Base-by-base conservation (phyloP, 257 asterid species). In the Petrea volubilis region DNA sequence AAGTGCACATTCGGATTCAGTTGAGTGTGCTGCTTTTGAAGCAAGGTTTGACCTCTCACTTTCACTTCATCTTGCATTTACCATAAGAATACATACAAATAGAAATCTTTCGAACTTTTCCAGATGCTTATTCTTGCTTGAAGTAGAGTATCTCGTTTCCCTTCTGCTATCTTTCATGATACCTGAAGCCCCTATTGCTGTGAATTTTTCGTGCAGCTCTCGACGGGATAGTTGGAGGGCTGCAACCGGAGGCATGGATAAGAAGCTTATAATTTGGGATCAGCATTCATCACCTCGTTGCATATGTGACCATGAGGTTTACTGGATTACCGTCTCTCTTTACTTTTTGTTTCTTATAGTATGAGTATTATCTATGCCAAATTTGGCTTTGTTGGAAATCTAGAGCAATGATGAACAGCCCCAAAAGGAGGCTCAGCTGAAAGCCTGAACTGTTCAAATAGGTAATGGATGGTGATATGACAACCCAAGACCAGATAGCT, bases 231-330 rank as follows among this genome's bases (percentile, higher is more conserved):
- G 74, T 51, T 79, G 85, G 87, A 85, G 80, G 78, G 97, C 82
- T 40, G 98, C 97, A 72, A 91, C 97, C 3, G 99, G 96, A 55
- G 84, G 96, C 80, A 77, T 87, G 96, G 98, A 93, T 81, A 78
- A 78, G 71, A 93, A 91, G 82, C 97, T 93, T 38, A 77, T 86
- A 61, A 77, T 93, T 27, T 93, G 98, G 98, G 97, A 93, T 77
- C 90, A 80, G 51, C 78, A 84, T 68, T 82, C 90, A 17, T 59
- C 77, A 18, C 86, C 98, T 44, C 88, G 98, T 62, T 87, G 94
- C 87, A 85, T 85, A 36, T 93, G 97, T 29, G 92, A 87, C 9
- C 98, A 91, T 23, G 90, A 87, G 92, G 97, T 92, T 73, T 10
- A 79, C 40, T 44, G 20, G 23, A 64, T 70, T 61, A 18, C 47